Conservation (phyloP, 768 basidiomycete genomes). For the Lentinula sp. region DNA sequence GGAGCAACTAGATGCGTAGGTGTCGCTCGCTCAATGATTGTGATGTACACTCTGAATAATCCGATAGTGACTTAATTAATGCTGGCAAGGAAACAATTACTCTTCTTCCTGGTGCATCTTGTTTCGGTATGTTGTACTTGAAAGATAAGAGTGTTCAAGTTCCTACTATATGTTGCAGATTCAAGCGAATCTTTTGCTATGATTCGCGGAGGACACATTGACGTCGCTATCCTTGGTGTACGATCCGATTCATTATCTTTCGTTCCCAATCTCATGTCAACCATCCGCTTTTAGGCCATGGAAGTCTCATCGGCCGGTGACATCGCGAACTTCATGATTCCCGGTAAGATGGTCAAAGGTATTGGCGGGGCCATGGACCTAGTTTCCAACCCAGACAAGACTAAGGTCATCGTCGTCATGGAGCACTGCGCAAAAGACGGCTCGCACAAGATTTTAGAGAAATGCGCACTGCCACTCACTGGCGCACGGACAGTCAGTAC, state of each 20-base stretch:
- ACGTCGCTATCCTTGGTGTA: slow-evolving; percentile 90
- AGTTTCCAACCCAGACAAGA: slow-evolving; percentile 93
- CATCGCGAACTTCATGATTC: slow-evolving; percentile 98
- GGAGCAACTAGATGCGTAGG: slow-evolving; percentile 71
- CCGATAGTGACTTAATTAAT: slow-evolving; percentile 78
- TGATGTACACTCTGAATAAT: slow-evolving; percentile 2
- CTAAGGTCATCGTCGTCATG: slow-evolving; percentile 85
- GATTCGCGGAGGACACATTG: slow-evolving; percentile 95
- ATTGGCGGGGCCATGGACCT: slow-evolving; percentile 97
- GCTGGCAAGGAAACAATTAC: slow-evolving; percentile 95
- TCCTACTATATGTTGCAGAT: slow-evolving; percentile 35
- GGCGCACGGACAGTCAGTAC: slow-evolving; percentile 84
- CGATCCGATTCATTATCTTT: slow-evolving; percentile 20
- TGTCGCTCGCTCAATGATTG: neutral
- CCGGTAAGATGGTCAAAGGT: slow-evolving; percentile 86
- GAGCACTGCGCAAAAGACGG: slow-evolving; percentile 91
- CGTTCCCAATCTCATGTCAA: neutral
- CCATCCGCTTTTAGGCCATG: slow-evolving; percentile 59
- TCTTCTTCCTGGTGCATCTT: slow-evolving; percentile 82
- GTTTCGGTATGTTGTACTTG: slow-evolving; percentile 60
- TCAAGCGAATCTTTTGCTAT: slow-evolving; percentile 94
- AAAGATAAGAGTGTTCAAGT: neutral
- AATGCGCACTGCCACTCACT: slow-evolving; percentile 82
- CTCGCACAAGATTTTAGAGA: slow-evolving; percentile 77
- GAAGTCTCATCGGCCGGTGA: slow-evolving; percentile 91